Conservation (phyloP, 2,329 filamentous ascomycete genomes). For the Pseudocercospora vitis region DNA sequence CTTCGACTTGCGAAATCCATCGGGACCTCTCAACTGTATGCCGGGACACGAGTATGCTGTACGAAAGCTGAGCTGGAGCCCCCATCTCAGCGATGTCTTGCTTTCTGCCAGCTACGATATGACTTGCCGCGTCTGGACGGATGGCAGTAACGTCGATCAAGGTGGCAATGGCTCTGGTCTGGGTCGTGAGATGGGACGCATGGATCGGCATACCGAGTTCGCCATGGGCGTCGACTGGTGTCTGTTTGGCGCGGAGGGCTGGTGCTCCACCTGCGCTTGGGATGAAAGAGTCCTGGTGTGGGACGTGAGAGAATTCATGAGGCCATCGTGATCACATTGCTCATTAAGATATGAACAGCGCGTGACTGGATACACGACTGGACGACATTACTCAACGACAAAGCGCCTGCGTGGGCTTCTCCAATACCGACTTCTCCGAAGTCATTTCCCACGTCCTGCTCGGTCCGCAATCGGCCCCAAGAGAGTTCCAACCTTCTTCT, state of each 20-base stretch:
- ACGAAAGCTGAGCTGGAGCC: constrained; percentile 82
- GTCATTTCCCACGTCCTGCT: neutral
- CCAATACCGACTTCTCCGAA: neutral
- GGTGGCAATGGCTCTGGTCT: constrained; percentile 39
- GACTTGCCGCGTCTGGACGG: constrained; percentile 92
- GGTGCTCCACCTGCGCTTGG: constrained; percentile 94
- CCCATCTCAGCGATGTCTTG: constrained; percentile 84
- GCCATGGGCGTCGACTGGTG: constrained; percentile 98
- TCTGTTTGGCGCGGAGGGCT: constrained; percentile 89
- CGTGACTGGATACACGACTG: constrained; percentile 4
- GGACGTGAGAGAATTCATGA: constrained; percentile 75
- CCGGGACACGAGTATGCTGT: constrained; percentile 90
- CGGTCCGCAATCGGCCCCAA: neutral
- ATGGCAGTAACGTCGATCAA: constrained; percentile 60
- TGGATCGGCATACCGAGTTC: constrained; percentile 94
- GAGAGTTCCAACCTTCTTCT: constrained; percentile 2
- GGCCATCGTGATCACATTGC: too few relatives aligned
- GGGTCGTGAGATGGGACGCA: constrained; percentile 70
- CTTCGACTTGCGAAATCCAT: constrained; percentile 82
- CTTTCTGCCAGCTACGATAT: constrained; percentile 95
- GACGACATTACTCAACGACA: neutral
- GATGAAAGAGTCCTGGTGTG: constrained; percentile 88
- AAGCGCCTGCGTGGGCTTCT: neutral
- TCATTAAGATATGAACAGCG: neutral
- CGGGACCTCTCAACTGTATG: constrained; percentile 71